Base-by-base conservation (phyloP, 495 filamentous ascomycete genomes). In the Penicillium lagena region DNA sequence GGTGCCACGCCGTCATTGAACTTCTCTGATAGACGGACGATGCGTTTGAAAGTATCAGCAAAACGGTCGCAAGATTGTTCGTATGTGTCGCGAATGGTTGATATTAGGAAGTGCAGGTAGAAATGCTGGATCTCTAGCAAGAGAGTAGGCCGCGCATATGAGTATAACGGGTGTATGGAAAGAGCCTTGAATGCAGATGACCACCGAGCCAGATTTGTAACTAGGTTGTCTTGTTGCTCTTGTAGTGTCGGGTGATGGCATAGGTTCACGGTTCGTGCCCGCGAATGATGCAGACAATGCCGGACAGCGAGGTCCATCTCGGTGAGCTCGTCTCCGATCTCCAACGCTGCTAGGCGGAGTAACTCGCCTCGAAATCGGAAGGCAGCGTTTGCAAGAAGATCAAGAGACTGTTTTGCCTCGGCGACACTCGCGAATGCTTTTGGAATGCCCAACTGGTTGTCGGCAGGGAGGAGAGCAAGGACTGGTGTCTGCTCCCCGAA, bases 111-210 rank as follows among this genome's bases (percentile, higher is more conserved):
- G 27, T 29, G 13, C 4, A 41, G 14, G 30, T 41, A 41, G 27
- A 41, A 41, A 8, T 41, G 39, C 27, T 41, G 39, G 27, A 29
- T 41, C 30, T 41, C 39, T 4, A 41, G 39, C 14, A 41, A 29
- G 8, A 13, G 14, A 14, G 39, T 41, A 27, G 27, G 27, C 30
- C n/a, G 27, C 9, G 27, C 15, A 13, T 28, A 32, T 31, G 39
- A 41, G 27, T 39, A 3, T 41, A 29, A 29, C 39, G 27, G n/a
- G 27, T 28, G 10, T 10, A 13, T 1, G 2, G 13, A 10, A 31
- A 41, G 12, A 31, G 39, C 22, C 12, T 31, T 7, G 27, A 41
- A 41, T 12, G 39, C 39, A 27, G 39, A 30, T 9, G 29, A 13
- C 39, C 39, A 41, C 14, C 13, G 39, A 27, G 39, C 30, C 8